A percentile compares a stretch with the other conserved stretches of the same genome.
Evolutionary conservation across 345 rosid genomes (phyloP).

Genomic region (Camelina hispida): DNA sequence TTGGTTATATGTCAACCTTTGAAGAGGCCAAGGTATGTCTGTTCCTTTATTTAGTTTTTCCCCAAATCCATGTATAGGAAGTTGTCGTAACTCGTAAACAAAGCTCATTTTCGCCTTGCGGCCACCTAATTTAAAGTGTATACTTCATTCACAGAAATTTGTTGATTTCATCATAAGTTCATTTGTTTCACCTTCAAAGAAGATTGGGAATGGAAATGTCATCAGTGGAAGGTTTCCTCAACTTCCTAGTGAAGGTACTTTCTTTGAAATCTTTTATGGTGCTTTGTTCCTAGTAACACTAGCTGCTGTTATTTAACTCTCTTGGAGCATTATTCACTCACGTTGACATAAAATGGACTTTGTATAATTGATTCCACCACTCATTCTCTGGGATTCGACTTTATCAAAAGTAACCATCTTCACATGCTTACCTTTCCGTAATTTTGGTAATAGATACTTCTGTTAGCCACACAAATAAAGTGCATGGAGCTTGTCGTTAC

Average conservation of each 20-base stretch:
- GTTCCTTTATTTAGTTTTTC: slow-evolving; percentile 8
- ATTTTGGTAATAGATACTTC: slow-evolving; percentile 26
- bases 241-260: slow-evolving; percentile 51
- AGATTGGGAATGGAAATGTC: slow-evolving; percentile 45
- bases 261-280: background rate
- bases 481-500: background rate
- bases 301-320: slow-evolving; percentile 5
- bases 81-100: background rate
- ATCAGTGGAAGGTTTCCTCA: slow-evolving; percentile 43
- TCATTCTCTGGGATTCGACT: background rate
- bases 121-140: slow-evolving; percentile 9
- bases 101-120: slow-evolving; percentile 11
- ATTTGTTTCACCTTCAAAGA: slow-evolving; percentile 57
- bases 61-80: slow-evolving; percentile 7
- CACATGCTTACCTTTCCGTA: slow-evolving; percentile 16
- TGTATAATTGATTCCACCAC: slow-evolving; percentile 4
- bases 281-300: slow-evolving; percentile 11
- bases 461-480: slow-evolving; percentile 14
- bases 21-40: slow-evolving; percentile 83
- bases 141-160: slow-evolving; percentile 60
- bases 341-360: background rate
- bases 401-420: background rate
- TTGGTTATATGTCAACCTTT: slow-evolving; percentile 97
- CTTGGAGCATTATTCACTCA: slow-evolving; percentile 6
- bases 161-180: slow-evolving; percentile 68